phyloP scores from a whole-genome alignment of 2,329 filamentous ascomycete genomes.

The Fusarium sp. region DNA sequence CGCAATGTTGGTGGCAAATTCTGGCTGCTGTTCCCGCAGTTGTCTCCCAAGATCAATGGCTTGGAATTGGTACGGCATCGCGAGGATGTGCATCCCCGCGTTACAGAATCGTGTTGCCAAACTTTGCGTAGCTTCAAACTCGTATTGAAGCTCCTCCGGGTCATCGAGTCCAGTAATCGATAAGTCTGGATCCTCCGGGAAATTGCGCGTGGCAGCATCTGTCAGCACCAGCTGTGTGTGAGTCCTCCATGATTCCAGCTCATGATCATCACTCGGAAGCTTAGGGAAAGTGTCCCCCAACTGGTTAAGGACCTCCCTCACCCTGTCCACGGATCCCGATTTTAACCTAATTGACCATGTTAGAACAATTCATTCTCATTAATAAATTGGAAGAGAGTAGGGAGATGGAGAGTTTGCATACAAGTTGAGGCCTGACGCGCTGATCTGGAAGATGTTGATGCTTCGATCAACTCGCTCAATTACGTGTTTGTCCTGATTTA shows the following conservation, averaged over 20 bases:
- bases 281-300: neutral
- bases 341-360: neutral
- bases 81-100: neutral
- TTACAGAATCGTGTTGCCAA: neutral
- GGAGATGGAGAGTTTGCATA: neutral
- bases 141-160: neutral
- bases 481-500: neutral
- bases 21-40: neutral
- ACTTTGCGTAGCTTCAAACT: neutral
- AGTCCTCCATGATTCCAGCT: neutral
- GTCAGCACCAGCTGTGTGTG: neutral
- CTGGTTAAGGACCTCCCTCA: neutral
- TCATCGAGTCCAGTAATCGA: neutral
- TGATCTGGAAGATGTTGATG: conserved; percentile 1
- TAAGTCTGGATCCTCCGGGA: neutral
- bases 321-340: neutral
- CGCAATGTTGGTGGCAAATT: neutral
- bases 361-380: neutral
- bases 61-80: neutral
- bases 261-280: neutral
- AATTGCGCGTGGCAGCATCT: neutral
- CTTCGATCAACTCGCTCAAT: neutral
- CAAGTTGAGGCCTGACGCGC: neutral
- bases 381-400: no score
- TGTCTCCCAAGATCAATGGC: neutral